Conservation (phyloP, 305 asterid genomes). For the Fraxinus sp. region DNA sequence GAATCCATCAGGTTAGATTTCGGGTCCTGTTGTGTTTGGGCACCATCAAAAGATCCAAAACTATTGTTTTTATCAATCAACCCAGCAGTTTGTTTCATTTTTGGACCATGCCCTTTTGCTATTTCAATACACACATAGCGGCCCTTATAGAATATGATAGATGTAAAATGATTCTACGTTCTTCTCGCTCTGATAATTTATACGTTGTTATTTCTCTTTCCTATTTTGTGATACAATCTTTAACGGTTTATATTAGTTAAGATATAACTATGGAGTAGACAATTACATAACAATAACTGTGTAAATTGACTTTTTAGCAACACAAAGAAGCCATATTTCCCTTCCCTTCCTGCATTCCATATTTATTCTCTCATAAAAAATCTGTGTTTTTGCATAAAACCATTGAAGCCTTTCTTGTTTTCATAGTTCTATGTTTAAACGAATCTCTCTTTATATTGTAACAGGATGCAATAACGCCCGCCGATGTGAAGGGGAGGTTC, state of each 20-base stretch:
- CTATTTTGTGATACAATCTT: too few relatives aligned
- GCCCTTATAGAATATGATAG: neutral
- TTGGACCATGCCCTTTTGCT: too few relatives aligned
- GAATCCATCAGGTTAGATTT: too few relatives aligned
- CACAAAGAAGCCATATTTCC: neutral
- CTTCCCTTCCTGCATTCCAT: neutral
- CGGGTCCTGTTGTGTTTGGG: too few relatives aligned
- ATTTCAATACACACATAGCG: neutral
- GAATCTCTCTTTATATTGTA: neutral
- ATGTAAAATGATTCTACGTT: neutral
- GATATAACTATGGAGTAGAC: neutral
- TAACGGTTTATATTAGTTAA: too few relatives aligned
- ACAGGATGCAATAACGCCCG: constrained; percentile 56
- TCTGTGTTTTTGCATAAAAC: neutral
- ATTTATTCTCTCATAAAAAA: neutral
- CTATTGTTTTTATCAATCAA: too few relatives aligned
- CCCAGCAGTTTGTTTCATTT: too few relatives aligned
- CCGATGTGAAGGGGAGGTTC: constrained; percentile 40
- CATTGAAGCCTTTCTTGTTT: neutral
- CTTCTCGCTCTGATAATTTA: too few relatives aligned
- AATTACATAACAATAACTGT: neutral
- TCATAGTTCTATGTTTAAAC: neutral
- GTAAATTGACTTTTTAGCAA: neutral
- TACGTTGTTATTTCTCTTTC: too few relatives aligned
- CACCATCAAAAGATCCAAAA: too few relatives aligned